phyloP scores from a whole-genome alignment of 2,329 filamentous ascomycete genomes.

The Ascomycota sp. region DNA sequence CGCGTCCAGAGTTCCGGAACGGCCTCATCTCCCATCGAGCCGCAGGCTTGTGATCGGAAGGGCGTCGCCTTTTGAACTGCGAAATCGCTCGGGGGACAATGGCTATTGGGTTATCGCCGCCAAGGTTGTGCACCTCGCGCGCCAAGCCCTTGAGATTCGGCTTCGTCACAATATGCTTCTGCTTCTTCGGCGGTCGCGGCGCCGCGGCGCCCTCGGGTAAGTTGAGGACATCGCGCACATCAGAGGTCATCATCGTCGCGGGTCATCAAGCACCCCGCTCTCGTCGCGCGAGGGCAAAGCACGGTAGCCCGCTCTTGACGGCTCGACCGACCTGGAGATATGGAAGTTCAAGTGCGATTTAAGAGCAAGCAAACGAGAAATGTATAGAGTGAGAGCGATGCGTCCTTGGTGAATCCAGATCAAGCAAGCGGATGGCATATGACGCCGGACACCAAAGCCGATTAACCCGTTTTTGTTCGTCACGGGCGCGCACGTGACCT shows the following conservation, averaged over 20 bases:
- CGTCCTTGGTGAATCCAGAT: neutral
- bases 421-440: neutral
- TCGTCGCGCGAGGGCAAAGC: no score
- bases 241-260: constrained; percentile 49
- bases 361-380: no score
- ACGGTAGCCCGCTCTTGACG: no score
- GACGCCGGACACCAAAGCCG: no score
- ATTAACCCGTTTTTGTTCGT: neutral
- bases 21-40: constrained; percentile 44
- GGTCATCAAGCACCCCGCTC: no score
- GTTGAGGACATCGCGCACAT: constrained; percentile 78
- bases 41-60: constrained; percentile 33
- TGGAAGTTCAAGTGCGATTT: no score
- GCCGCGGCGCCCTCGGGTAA: constrained; percentile 38
- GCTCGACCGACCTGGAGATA: no score
- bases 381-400: no score
- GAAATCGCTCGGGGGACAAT: constrained; percentile 42
- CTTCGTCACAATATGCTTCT: constrained; percentile 41
- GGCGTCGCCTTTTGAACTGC: constrained; percentile 37
- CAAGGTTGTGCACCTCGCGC: constrained; percentile 43
- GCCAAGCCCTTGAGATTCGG: constrained; percentile 42
- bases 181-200: constrained; percentile 49
- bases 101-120: constrained; percentile 45
- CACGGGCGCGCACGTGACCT: constrained; percentile 14
- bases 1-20: constrained; percentile 61